A percentile compares a stretch with the other conserved stretches of the same genome.
Conservation (phyloP, 108 stramenopile species). For the Skeletonema grethae region DNA sequence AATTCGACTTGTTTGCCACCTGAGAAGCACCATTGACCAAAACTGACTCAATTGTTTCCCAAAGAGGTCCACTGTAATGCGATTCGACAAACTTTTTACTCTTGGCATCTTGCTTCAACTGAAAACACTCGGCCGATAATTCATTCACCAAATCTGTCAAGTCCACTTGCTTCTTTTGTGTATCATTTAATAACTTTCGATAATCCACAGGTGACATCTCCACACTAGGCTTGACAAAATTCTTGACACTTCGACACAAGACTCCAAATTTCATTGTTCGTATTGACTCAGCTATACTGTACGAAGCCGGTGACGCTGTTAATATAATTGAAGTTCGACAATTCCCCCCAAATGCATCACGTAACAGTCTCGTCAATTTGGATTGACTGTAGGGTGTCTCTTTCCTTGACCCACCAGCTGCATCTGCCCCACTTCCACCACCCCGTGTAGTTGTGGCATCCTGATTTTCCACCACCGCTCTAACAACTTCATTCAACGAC, state of each 20-base stretch:
- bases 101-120: conserved; percentile 56
- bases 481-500: conserved; percentile 73
- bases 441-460: conserved; percentile 20
- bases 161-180: conserved; percentile 61
- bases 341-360: conserved; percentile 89
- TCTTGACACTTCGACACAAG: conserved; percentile 55
- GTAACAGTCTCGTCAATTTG: conserved; percentile 81
- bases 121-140: conserved; percentile 65
- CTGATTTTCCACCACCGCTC: conserved; percentile 63
- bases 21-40: conserved; percentile 44
- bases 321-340: conserved; percentile 79
- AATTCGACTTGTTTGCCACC: conserved; percentile 18
- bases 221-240: conserved; percentile 51
- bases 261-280: conserved; percentile 83
- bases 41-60: conserved; percentile 55
- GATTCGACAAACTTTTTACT: conserved; percentile 33
- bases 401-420: conserved; percentile 5
- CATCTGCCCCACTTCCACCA: conserved; percentile 38
- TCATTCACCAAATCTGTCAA: conserved; percentile 63
- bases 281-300: conserved; percentile 84
- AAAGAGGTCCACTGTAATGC: conserved; percentile 49
- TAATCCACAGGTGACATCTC: conserved; percentile 52
- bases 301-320: conserved; percentile 80
- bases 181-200: conserved; percentile 55
- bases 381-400: conserved; percentile 65